These are phyloP conservation scores for Leersia perrieri DNA, from an alignment of 176 grass and related monocot genomes.

Conservation along the genomic window DNA sequence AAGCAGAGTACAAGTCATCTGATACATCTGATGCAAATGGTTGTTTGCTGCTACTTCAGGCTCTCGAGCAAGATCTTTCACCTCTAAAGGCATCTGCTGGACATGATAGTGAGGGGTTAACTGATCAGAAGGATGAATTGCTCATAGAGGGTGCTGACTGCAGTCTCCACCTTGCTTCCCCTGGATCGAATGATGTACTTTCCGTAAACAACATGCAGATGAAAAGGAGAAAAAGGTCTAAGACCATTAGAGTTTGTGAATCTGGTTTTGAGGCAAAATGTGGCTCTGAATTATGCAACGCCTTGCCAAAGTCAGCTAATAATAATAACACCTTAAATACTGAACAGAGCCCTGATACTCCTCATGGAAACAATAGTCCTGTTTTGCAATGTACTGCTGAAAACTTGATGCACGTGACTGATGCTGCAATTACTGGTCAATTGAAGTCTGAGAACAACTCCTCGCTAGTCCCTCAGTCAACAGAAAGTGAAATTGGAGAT, in stretches of 20 bases:
- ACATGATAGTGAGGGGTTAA: constrained; percentile 6
- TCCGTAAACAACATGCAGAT: constrained; percentile 18
- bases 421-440: constrained; percentile 32
- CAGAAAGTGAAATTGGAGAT: constrained; percentile 31
- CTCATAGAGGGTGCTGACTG: constrained; percentile 6
- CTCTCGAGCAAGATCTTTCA: constrained; percentile 51
- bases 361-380: background rate
- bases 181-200: constrained; percentile 19
- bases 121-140: constrained; percentile 12
- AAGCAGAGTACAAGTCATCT: constrained; percentile 45
- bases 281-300: constrained; percentile 25
- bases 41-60: constrained; percentile 55
- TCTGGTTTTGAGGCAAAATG: constrained; percentile 34
- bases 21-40: constrained; percentile 42
- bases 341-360: constrained; percentile 24
- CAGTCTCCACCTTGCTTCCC: constrained; percentile 2
- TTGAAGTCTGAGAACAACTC: constrained; percentile 32
- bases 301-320: constrained; percentile 30
- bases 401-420: background rate
- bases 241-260: constrained; percentile 38
- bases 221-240: constrained; percentile 44
- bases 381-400: constrained; percentile 15
- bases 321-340: constrained; percentile 33
- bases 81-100: background rate
- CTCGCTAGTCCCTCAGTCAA: constrained; percentile 6